Percentiles rank a stretch among this genome's conserved stretches.
phyloP scores from a whole-genome alignment of 2,329 filamentous ascomycete species.

The Cytospora mali region DNA sequence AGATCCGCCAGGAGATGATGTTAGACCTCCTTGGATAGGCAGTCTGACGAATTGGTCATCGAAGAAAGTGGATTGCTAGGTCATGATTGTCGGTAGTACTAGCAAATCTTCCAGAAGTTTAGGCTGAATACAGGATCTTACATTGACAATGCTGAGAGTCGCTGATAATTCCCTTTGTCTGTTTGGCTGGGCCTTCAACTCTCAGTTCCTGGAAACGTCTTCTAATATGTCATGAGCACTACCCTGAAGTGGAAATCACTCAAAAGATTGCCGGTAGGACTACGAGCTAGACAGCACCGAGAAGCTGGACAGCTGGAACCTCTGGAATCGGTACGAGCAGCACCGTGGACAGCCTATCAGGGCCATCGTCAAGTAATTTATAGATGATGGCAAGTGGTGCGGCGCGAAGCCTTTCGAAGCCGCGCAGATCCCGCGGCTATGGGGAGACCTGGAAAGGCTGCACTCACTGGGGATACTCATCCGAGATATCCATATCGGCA shows the following conservation, averaged over 20 bases:
- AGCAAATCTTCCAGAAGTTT: no score
- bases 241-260: background rate
- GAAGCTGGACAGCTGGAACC: slow-evolving; percentile 1
- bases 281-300: background rate
- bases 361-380: slow-evolving; percentile 26
- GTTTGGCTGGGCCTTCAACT: no score
- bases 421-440: slow-evolving; percentile 11
- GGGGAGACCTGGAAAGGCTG: slow-evolving; percentile 21
- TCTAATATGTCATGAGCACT: no score
- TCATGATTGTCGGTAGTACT: no score
- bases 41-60: no score
- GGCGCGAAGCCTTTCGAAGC: background rate
- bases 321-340: slow-evolving; percentile 13
- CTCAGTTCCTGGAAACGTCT: no score
- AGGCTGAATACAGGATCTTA: no score
- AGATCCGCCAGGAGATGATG: no score
- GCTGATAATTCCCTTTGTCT: no score
- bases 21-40: no score
- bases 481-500: slow-evolving; percentile 11
- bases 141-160: no score
- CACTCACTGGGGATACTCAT: slow-evolving; percentile 26
- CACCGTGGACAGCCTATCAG: slow-evolving; percentile 22
- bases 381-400: background rate
- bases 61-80: no score
- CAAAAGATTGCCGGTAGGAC: background rate